These are phyloP conservation scores for Pyrus communis DNA, from an alignment of 306 rosid genomes.

Conservation along the genomic window DNA sequence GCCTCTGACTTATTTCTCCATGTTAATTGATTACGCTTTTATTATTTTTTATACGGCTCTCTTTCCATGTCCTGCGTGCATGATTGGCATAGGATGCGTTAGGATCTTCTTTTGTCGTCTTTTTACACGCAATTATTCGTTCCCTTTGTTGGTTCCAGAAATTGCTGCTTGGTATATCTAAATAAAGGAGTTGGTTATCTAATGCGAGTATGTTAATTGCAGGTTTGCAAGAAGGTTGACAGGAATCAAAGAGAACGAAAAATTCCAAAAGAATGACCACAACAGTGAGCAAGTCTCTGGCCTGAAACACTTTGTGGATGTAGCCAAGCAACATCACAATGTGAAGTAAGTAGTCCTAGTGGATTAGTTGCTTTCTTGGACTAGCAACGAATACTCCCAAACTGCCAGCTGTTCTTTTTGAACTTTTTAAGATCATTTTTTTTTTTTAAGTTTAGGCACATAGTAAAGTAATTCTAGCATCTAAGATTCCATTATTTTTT, in stretches of 20 bases:
- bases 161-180: background rate
- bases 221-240: constrained; percentile 89
- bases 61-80: background rate
- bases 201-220: constrained; percentile 10
- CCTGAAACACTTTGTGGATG: constrained; percentile 74
- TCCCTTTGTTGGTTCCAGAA: background rate
- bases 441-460: background rate
- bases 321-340: constrained; percentile 61
- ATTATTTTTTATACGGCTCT: background rate
- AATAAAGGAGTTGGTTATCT: background rate
- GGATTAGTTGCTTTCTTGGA: background rate
- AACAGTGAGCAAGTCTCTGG: constrained; percentile 49
- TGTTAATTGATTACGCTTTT: background rate
- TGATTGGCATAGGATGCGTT: background rate
- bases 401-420: background rate
- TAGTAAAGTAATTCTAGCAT: background rate
- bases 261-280: constrained; percentile 62
- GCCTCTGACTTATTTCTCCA: background rate
- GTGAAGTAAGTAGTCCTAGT: constrained; percentile 62
- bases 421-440: background rate
- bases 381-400: background rate
- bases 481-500: background rate
- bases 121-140: background rate
- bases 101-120: background rate
- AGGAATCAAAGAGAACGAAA: constrained; percentile 77